Evolutionary conservation across 2,329 filamentous ascomycete species (phyloP).

Genomic region (Trichocomaceae sp.): DNA sequence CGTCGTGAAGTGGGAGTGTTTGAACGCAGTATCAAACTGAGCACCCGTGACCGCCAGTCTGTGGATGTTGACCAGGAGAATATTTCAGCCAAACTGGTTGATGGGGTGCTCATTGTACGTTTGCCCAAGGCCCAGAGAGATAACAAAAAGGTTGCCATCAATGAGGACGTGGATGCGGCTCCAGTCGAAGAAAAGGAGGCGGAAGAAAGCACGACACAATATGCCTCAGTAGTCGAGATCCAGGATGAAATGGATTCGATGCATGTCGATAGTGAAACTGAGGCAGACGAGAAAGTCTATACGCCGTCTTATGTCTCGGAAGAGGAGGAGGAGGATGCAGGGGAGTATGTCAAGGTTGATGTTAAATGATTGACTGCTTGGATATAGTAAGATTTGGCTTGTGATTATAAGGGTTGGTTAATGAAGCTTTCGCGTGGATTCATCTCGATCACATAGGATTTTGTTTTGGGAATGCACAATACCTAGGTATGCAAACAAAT

Average conservation of each 20-base stretch:
- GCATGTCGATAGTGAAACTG: conserved; percentile 22
- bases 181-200: background rate
- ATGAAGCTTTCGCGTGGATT: background rate
- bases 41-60: conserved; percentile 48
- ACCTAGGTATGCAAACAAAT: background rate
- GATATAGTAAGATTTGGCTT: background rate
- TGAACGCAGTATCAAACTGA: conserved; percentile 60
- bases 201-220: background rate
- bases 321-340: conserved; percentile 10
- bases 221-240: conserved; percentile 9
- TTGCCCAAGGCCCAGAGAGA: conserved; percentile 54
- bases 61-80: conserved; percentile 55
- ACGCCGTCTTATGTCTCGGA: conserved; percentile 10
- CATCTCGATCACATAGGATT: background rate
- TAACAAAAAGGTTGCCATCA: conserved; percentile 18
- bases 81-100: conserved; percentile 70
- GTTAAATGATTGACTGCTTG: conserved; percentile 39
- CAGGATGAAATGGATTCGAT: conserved; percentile 16
- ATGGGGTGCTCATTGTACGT: conserved; percentile 69
- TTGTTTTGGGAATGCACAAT: background rate
- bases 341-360: conserved; percentile 54
- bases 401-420: background rate
- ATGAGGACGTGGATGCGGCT: conserved; percentile 12
- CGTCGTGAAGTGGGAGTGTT: conserved; percentile 71
- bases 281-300: conserved; percentile 17